phyloP scores from a whole-genome alignment of 441 rosid genomes.

The Gossypium gossypioides region DNA sequence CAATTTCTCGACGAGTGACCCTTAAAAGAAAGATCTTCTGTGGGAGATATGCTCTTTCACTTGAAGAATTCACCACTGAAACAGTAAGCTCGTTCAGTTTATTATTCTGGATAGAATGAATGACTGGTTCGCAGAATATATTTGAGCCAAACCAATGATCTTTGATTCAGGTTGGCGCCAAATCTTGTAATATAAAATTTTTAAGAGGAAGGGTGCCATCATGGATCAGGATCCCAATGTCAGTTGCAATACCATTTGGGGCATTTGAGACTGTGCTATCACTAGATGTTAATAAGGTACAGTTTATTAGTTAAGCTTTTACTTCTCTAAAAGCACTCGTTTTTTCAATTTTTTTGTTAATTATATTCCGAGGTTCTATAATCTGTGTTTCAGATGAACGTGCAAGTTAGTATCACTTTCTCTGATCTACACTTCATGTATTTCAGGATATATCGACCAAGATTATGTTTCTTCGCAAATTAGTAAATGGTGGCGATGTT shows the following conservation, averaged over 20 bases:
- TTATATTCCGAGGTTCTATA: neutral
- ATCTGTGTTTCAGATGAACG: neutral
- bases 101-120: neutral
- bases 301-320: neutral
- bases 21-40: constrained; percentile 42
- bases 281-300: constrained; percentile 48
- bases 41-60: constrained; percentile 60
- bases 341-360: neutral
- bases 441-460: constrained; percentile 43
- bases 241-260: constrained; percentile 73
- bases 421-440: neutral
- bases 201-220: constrained; percentile 59
- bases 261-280: constrained; percentile 51
- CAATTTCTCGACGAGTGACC: constrained; percentile 30
- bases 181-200: constrained; percentile 59
- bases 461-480: constrained; percentile 27
- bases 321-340: neutral
- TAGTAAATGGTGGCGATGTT: constrained; percentile 39
- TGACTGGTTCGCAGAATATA: neutral
- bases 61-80: constrained; percentile 56
- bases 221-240: constrained; percentile 66
- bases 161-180: constrained; percentile 57
- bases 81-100: constrained; percentile 28
- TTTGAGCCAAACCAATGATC: neutral
- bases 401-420: neutral